Base-by-base conservation (phyloP, 2,329 filamentous ascomycete species). In the Daldinia sp. region DNA sequence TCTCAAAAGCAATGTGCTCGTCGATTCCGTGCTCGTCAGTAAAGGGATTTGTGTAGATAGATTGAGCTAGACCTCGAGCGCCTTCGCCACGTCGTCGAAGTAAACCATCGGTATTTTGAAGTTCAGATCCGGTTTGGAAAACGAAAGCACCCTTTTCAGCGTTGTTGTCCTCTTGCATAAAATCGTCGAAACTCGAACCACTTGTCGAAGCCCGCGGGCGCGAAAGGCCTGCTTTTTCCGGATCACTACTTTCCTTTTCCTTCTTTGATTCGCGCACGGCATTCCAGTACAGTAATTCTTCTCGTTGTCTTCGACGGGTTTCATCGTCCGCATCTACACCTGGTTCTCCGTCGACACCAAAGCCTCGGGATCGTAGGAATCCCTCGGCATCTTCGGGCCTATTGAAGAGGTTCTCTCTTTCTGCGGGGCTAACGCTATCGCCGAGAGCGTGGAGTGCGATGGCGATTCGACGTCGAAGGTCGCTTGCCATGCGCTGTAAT, bases 271-370 rank as follows among this genome's bases (percentile, higher is more conserved):
- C 39, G 39, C 78, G 82, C 29, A 86, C 66, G 2, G 83, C 79
- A 70, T 90, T 90, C 87, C 87, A 90, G 69, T 88, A 89, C 75
- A 89, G 78, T 62, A 90, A 73, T 74, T 90, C 87, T 70, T 89
- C 87, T 34, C 87, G 81, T 73, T 90, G 87, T 60, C 85, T 79
- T 67, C 83, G 82, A 54, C 84, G 81, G 19, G 82, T 84, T 67
- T 86, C 87, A 52, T 88, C 86, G 68, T 90, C 87, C 57, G 86
- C 87, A 30, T 88, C 87, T 19, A 89, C 82, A 13, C 80, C 83
- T 1, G 77, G 72, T 29, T 83, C 79, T 51, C 76, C 77, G 15
- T 77, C 76, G 3, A 68, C 68, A 17, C 75, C 77, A 23, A 75
- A 61, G 6, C 78, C 77, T n/a, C 80, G 77, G 7, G 85, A 86